These are phyloP conservation scores for Verticillium tricorpus DNA, from an alignment of 2,329 filamentous ascomycete genomes.

Conservation along the genomic window DNA sequence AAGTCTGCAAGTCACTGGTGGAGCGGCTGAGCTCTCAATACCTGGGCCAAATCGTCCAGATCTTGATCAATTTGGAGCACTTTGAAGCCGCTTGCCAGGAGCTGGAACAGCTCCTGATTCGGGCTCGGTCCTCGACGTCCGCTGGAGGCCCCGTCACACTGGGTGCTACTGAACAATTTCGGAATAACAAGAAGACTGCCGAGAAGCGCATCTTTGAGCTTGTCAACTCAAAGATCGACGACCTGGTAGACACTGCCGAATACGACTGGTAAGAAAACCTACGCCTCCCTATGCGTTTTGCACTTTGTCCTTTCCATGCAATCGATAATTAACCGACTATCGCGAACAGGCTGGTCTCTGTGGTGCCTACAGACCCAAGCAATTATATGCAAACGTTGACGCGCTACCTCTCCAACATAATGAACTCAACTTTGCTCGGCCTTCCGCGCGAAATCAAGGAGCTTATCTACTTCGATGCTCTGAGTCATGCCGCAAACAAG, in stretches of 20 bases:
- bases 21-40: slow-evolving; percentile 89
- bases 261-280: slow-evolving; percentile 70
- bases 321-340: neutral
- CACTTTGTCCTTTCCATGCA: neutral
- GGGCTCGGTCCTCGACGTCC: slow-evolving; percentile 76
- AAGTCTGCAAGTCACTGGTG: slow-evolving; percentile 86
- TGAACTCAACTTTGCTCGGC: slow-evolving; percentile 88
- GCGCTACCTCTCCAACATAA: slow-evolving; percentile 89
- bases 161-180: slow-evolving; percentile 80
- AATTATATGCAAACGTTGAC: slow-evolving; percentile 96
- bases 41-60: slow-evolving; percentile 95
- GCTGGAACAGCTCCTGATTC: slow-evolving; percentile 78
- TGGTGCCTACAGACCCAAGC: slow-evolving; percentile 67
- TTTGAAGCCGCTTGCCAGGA: slow-evolving; percentile 92
- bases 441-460: slow-evolving; percentile 96
- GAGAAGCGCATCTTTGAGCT: slow-evolving; percentile 98
- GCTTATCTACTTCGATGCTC: slow-evolving; percentile 93
- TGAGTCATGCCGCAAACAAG: slow-evolving; percentile 83
- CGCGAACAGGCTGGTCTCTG: slow-evolving; percentile 45
- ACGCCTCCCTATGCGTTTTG: slow-evolving; percentile 8
- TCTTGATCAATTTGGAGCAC: slow-evolving; percentile 94
- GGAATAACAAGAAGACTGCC: slow-evolving; percentile 87
- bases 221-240: slow-evolving; percentile 97
- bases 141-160: slow-evolving; percentile 76
- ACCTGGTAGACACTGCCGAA: slow-evolving; percentile 93